These are phyloP conservation scores for Abrus pulchellus DNA, from an alignment of 306 rosid species.

Conservation along the genomic window DNA sequence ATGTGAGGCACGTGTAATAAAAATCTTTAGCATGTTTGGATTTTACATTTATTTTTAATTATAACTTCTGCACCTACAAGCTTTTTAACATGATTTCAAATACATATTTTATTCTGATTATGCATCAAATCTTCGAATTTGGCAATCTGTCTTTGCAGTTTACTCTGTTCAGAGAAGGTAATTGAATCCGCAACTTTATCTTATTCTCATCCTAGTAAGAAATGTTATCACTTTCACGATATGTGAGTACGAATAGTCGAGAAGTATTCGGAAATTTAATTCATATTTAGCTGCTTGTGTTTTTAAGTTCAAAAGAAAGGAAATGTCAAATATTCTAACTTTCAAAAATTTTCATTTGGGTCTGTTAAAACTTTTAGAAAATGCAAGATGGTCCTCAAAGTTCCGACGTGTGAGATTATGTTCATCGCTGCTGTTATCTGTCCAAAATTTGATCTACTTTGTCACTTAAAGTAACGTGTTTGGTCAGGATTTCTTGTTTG, in stretches of 20 bases:
- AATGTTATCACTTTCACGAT: background rate
- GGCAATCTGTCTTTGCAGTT: background rate
- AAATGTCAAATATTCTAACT: background rate
- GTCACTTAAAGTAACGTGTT: background rate
- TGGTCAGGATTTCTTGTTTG: background rate
- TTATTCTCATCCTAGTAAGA: background rate
- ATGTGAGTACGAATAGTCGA: too few species aligned
- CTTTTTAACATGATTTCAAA: too few species aligned
- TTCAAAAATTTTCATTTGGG: background rate
- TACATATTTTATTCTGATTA: too few species aligned
- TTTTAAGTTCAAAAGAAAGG: background rate
- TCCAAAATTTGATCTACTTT: constrained; percentile 5
- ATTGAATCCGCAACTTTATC: too few species aligned
- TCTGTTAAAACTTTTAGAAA: background rate
- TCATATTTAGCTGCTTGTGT: background rate
- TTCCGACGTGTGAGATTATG: background rate
- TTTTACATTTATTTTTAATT: too few species aligned
- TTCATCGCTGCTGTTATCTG: background rate
- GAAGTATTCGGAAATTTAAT: background rate
- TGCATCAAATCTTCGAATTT: background rate
- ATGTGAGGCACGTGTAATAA: background rate
- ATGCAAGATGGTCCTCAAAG: background rate
- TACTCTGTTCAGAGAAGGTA: too few species aligned
- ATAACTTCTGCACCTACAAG: too few species aligned
- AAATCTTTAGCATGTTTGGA: background rate